Evolutionary conservation across 2,329 filamentous ascomycete species (phyloP), one percentile per base, ranked within the genome.

Genomic region (Xylaria arbuscula): DNA sequence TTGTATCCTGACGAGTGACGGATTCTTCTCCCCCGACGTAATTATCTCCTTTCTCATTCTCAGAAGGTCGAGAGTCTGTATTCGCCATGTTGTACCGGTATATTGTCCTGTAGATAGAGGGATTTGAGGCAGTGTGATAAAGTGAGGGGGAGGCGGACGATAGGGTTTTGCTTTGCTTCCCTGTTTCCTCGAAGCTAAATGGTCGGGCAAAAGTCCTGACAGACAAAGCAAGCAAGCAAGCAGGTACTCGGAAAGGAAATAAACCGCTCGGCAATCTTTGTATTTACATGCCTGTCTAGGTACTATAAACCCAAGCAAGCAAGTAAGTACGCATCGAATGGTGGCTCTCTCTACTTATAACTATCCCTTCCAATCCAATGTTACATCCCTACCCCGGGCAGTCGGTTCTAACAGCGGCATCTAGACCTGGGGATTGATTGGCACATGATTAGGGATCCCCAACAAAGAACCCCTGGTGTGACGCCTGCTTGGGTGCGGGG

Each of bases 1-100:
- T 62, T 22, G 66, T 69, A 32, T 70, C 68, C 19, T 72, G 70
- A 40, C 63, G 69, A 15, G 67, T 67, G 38, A 68, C 55, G 3
- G 69, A 17, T 11, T 67, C 65, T 11, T 67, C 65, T 11, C 63
- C 59, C 56, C 63, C 71, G 47, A 74, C 70, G 17, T 64, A 69
- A 2, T 71, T 70, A 3, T 50, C 38, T n/a, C 24, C 53, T 40
- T 45, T 34, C 10, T 58, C 62, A 8, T 28, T 19, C 24, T 32
- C 48, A 13, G 48, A 28, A 32, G 48, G 11, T n/a, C 28, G 56
- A 22, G 47, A 15, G 24, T 45, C 60, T n/a, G 65, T 40, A 24
- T 70, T 66, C 28, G 59, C 28, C 13, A 45, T 62, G 34, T 36
- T 58, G 60, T 5, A 65, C 66, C 72, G 74, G 72, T 4, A 19